Base-by-base conservation (phyloP, 2,329 filamentous ascomycete species). In the Fusarium fujikuroi region DNA sequence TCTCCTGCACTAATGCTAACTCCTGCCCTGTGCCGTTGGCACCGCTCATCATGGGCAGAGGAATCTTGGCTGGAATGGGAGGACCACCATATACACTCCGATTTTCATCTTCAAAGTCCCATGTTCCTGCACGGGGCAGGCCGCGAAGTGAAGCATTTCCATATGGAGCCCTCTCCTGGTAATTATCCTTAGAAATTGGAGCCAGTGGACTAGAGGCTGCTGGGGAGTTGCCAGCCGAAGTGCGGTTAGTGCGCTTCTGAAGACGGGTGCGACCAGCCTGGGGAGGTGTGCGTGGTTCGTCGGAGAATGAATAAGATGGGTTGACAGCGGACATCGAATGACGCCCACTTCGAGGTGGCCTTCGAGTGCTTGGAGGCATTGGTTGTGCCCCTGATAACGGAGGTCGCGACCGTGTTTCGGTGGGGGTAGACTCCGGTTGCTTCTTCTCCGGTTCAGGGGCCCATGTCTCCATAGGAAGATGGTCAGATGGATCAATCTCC, bases 401-500 rank as follows among this genome's bases (percentile, higher is more conserved):
- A 11, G 86, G 84, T 37, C 89, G 84, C 10, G 84, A 79, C 30
- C 79, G 79, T 39, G 79, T 62, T 57, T 83, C 79, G 61, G 34
- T 30, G 19, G 77, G 69, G 3, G 79, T 75, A 23, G 78, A 66
- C 56, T 79, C 78, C 32, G 76, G 68, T 5, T 79, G 71, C 68
- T 82, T 81, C 4, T 87, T 86, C 74, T 93, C 91, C 0, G 92
- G 92, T 76, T 95, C 92, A 1, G 92, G 92, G 4, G 92, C 92
- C 92, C 92, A 95, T 3, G 90, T 90, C 62, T 93, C 90, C 79
- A 94, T 89, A 0, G 93, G 93, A 19, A 95, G 85, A 78, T 95
- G 93, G 80, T 95, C 93, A 1, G 92, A 94, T 2, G 93, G 93
- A 77, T 95, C 93, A 62, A 95, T 88, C 76, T 94, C 92, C 62